Conservation (phyloP, 192 early-diverging fungal species). For the Pilaira anomala region DNA sequence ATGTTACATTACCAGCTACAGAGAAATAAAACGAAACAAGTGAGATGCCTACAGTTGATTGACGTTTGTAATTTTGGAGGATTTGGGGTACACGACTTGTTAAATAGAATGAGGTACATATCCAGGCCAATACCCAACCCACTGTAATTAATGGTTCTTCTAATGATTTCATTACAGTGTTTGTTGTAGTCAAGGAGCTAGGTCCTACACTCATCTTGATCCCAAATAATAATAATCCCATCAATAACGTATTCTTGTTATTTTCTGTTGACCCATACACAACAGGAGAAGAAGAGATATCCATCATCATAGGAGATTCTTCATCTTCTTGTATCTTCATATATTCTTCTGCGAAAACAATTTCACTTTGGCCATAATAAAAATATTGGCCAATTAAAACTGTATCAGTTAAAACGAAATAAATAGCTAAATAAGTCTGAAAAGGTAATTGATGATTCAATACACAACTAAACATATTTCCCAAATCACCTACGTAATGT, state of each 20-base stretch:
- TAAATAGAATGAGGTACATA: constrained; percentile 62
- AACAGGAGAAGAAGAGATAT: too few species aligned
- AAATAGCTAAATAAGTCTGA: constrained; percentile 38
- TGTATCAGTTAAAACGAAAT: constrained; percentile 21
- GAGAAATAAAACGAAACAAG: constrained; percentile 70
- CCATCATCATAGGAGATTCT: too few species aligned
- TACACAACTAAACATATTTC: constrained; percentile 65
- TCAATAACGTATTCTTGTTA: constrained; percentile 4
- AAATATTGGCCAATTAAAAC: constrained; percentile 22
- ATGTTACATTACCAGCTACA: constrained; percentile 64
- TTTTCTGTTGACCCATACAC: neutral
- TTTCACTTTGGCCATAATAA: constrained; percentile 6
- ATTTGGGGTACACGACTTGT: constrained; percentile 73
- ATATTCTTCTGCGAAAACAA: neutral
- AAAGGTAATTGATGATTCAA: constrained; percentile 68
- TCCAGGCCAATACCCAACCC: constrained; percentile 62
- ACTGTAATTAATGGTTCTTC: constrained; percentile 18
- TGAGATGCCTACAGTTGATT: constrained; percentile 67
- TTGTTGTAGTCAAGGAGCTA: too few species aligned
- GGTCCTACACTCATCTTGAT: neutral
- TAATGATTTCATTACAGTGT: neutral
- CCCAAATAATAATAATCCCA: constrained; percentile 15
- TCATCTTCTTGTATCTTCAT: neutral
- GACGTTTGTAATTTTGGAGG: constrained; percentile 55
- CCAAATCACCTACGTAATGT: constrained; percentile 53